Conservation (phyloP, 2,329 filamentous ascomycete species). For the Beauveria brongniartii region DNA sequence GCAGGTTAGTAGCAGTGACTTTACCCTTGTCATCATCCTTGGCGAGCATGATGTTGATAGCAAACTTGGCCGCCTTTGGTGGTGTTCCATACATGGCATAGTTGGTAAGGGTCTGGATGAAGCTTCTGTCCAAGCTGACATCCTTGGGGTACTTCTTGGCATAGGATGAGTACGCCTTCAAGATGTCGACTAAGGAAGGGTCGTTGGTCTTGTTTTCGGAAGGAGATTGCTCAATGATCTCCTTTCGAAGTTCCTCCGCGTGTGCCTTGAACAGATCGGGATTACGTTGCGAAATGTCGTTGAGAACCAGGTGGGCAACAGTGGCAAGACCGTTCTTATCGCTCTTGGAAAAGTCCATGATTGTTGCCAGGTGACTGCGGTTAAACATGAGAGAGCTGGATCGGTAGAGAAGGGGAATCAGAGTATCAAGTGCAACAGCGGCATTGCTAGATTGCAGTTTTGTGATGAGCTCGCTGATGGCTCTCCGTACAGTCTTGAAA, state of each 20-base stretch:
- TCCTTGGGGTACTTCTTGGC: conserved; percentile 79
- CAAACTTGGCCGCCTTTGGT: conserved; percentile 82
- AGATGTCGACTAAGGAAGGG: conserved; percentile 69
- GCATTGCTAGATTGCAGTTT: conserved; percentile 63
- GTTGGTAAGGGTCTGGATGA: conserved; percentile 69
- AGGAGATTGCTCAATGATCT: conserved; percentile 74
- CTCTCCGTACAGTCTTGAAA: conserved; percentile 82
- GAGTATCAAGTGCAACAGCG: conserved; percentile 63
- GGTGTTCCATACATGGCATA: conserved; percentile 80
- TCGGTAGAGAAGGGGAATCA: conserved; percentile 76
- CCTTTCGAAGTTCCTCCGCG: conserved; percentile 82
- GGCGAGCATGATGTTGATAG: conserved; percentile 80
- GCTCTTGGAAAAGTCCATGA: conserved; percentile 79
- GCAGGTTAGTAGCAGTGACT: conserved; percentile 75
- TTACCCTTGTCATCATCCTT: conserved; percentile 64
- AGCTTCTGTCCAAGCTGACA: conserved; percentile 71
- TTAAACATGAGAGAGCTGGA: conserved; percentile 84
- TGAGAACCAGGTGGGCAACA: conserved; percentile 80
- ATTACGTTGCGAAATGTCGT: conserved; percentile 83
- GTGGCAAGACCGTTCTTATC: conserved; percentile 71
- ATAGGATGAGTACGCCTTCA: conserved; percentile 91
- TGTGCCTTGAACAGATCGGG: conserved; percentile 90
- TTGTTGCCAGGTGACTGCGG: conserved; percentile 82
- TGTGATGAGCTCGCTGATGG: conserved; percentile 82
- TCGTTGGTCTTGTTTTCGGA: conserved; percentile 60